Conservation (phyloP, 2,329 filamentous ascomycete species). For the Fusarium anguioides region DNA sequence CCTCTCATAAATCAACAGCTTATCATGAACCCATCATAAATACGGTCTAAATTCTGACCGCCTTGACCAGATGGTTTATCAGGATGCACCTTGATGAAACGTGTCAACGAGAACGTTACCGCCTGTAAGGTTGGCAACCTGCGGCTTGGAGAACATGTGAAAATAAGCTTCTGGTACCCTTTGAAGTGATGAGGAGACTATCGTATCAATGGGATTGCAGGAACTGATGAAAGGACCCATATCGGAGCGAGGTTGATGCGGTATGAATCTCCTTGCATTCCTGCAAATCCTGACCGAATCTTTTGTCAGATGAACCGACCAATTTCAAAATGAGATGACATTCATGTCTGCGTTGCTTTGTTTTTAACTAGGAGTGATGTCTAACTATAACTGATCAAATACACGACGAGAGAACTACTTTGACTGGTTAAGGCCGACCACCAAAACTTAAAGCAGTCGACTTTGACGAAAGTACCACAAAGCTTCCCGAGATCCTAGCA, state of each 20-base stretch:
- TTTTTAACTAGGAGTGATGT: not conserved
- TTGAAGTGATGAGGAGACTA: not conserved
- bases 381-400: too few relatives aligned
- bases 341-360: accelerated
- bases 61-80: slow-evolving; percentile 1
- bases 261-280: not conserved
- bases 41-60: slow-evolving; percentile 14
- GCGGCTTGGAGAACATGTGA: not conserved
- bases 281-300: not conserved
- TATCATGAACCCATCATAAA: slow-evolving; percentile 2
- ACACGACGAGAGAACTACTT: too few relatives aligned
- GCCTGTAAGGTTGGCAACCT: not conserved
- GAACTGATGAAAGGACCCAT: not conserved
- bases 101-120: not conserved
- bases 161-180: not conserved
- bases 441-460: too few relatives aligned
- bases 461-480: too few relatives aligned
- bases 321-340: not conserved
- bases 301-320: accelerated
- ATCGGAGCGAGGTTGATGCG: not conserved
- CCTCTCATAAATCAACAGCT: not conserved
- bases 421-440: too few relatives aligned
- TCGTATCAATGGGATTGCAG: not conserved
- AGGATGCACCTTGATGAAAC: not conserved
- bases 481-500: not conserved